These are phyloP conservation scores for Pyrenochaeta sp. DNA, from an alignment of 2,329 filamentous ascomycete genomes.

Conservation along the genomic window DNA sequence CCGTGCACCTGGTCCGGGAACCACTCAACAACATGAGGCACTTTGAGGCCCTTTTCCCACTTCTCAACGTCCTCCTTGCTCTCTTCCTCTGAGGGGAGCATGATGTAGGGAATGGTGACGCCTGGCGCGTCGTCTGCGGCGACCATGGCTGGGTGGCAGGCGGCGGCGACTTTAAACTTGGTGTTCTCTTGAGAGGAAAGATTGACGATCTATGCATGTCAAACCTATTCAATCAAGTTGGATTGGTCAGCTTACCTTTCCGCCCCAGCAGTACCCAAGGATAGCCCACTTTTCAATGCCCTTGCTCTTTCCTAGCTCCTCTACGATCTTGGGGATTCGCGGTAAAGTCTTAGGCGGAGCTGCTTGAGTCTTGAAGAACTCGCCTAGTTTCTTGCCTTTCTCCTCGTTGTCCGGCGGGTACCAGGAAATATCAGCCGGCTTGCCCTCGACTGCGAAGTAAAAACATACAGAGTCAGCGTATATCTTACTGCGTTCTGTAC, in stretches of 20 bases:
- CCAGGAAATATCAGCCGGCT: constrained; percentile 70
- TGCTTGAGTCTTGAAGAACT: constrained; percentile 66
- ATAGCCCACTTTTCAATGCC: constrained; percentile 66
- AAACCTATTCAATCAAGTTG: neutral
- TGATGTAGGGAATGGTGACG: constrained; percentile 64
- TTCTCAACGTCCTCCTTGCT: constrained; percentile 59
- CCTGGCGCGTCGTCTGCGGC: constrained; percentile 65
- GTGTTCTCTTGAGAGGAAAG: constrained; percentile 61
- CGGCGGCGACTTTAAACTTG: constrained; percentile 65
- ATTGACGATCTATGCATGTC: constrained; percentile 61
- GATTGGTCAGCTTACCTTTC: constrained; percentile 43
- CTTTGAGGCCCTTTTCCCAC: constrained; percentile 59
- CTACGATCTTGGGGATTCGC: constrained; percentile 63
- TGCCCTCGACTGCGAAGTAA: constrained; percentile 66
- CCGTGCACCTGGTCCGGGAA: constrained; percentile 59
- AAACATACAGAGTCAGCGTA: neutral
- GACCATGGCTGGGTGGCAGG: constrained; percentile 68
- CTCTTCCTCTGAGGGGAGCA: constrained; percentile 67
- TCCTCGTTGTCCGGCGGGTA: constrained; percentile 68
- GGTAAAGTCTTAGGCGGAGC: constrained; percentile 66
- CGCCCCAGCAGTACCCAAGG: constrained; percentile 69
- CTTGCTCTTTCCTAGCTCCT: constrained; percentile 59
- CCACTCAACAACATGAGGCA: constrained; percentile 58
- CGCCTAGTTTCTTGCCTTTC: constrained; percentile 66
- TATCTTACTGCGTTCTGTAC: neutral